Evolutionary conservation across 768 basidiomycete species (phyloP).

Genomic region (Cystobasidium onofrii): DNA sequence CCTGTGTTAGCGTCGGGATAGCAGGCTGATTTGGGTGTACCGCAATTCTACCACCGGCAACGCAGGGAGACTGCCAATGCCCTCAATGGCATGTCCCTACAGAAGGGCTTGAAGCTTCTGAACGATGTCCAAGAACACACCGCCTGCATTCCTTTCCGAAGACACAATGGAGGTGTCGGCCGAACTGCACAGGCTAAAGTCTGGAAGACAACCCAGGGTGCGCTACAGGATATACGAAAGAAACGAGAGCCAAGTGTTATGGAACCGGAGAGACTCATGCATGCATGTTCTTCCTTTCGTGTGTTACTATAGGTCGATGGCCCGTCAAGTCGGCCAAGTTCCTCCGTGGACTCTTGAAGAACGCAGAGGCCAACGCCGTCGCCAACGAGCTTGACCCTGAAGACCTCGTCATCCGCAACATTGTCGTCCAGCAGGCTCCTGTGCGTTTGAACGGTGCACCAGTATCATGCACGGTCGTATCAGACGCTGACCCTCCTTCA

Average conservation of each 20-base stretch:
- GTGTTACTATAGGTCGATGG: constrained; percentile 73
- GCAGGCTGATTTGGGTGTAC: no score
- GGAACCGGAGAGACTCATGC: background rate
- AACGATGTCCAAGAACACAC: constrained; percentile 92
- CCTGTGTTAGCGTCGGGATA: no score
- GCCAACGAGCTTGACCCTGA: constrained; percentile 91
- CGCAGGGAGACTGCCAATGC: constrained; percentile 78
- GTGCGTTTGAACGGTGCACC: constrained; percentile 54
- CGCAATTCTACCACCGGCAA: background rate
- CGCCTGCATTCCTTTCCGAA: constrained; percentile 89
- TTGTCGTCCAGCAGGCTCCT: constrained; percentile 96
- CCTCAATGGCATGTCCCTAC: constrained; percentile 78
- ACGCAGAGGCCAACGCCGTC: constrained; percentile 97
- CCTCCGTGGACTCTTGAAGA: constrained; percentile 89
- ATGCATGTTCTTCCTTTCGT: background rate
- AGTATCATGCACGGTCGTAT: no score
- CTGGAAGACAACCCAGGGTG: constrained; percentile 86
- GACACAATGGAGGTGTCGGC: constrained; percentile 45
- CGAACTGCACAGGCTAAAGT: constrained; percentile 43
- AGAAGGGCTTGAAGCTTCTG: constrained; percentile 92
- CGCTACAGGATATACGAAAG: constrained; percentile 43
- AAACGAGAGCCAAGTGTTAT: background rate
- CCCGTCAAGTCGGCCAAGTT: constrained; percentile 97
- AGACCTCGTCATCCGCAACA: constrained; percentile 88
- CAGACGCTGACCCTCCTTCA: constrained; percentile 7